Percentiles rank a stretch among this genome's conserved stretches.
phyloP scores from a whole-genome alignment of 2,329 filamentous ascomycete genomes.

The Paraphaeosphaeria minitans region DNA sequence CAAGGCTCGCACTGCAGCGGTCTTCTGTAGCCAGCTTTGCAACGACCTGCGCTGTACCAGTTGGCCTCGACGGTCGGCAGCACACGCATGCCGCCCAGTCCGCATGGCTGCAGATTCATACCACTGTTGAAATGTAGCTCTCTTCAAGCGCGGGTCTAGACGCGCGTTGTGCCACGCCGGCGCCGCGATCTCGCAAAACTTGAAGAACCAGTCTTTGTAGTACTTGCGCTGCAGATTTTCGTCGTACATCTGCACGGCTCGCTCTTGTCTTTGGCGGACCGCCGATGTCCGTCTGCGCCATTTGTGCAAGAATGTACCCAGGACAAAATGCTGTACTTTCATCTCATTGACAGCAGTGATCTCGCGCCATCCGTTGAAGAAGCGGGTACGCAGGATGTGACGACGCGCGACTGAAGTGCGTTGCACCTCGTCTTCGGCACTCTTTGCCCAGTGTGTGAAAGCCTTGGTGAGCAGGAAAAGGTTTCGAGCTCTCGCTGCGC shows the following conservation, averaged over 20 bases:
- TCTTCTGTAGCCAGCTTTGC: constrained; percentile 27
- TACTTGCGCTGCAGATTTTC: constrained; percentile 38
- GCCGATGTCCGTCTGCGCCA: constrained; percentile 56
- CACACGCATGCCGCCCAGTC: constrained; percentile 34
- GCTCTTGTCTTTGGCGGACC: constrained; percentile 42
- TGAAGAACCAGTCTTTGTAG: constrained; percentile 47
- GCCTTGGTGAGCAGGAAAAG: constrained; percentile 68
- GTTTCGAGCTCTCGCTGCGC: constrained; percentile 68
- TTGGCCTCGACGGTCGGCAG: constrained; percentile 26
- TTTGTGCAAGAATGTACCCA: constrained; percentile 59
- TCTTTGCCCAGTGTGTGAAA: constrained; percentile 71
- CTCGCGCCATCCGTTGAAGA: constrained; percentile 72
- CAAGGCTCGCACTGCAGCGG: constrained; percentile 29
- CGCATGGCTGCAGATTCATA: constrained; percentile 29
- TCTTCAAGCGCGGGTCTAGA: constrained; percentile 31
- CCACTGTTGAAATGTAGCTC: constrained; percentile 35
- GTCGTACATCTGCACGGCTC: constrained; percentile 38
- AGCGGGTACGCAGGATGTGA: constrained; percentile 71
- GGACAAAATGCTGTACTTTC: constrained; percentile 58
- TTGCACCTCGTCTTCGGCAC: constrained; percentile 67
- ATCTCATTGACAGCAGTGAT: constrained; percentile 66
- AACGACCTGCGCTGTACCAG: constrained; percentile 35
- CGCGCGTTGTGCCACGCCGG: constrained; percentile 38
- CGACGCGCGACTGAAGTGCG: constrained; percentile 70
- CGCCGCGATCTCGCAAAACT: constrained; percentile 43